Evolutionary conservation across 352 stramenopile species (phyloP).

Genomic region (Elongisporangium senticosum): DNA sequence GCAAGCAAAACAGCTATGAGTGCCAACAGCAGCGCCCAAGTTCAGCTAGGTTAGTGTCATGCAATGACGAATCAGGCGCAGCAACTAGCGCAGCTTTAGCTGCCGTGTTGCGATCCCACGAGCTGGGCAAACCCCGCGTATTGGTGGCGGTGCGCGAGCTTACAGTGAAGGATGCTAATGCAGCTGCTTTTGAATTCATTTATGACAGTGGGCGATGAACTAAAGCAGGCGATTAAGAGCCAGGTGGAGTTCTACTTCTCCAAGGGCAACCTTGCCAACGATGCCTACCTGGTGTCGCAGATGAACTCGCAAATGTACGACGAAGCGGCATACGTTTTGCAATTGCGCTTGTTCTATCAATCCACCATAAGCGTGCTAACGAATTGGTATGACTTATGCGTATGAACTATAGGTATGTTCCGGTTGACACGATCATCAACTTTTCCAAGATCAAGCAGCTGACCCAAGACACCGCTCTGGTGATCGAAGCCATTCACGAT

Average conservation of each 20-base stretch:
- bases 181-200: conserved; percentile 1
- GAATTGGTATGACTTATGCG: neutral
- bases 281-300: conserved; percentile 84
- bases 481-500: conserved; percentile 68
- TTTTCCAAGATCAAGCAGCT: conserved; percentile 87
- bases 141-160: neutral
- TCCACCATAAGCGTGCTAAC: neutral
- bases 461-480: conserved; percentile 48
- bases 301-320: conserved; percentile 88
- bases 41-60: neutral
- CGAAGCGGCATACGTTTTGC: neutral
- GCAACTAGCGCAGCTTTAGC: neutral
- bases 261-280: conserved; percentile 77
- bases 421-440: conserved; percentile 71
- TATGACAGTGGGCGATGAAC: conserved; percentile 42
- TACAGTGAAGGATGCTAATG: neutral
- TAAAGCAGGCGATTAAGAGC: conserved; percentile 77
- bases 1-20: neutral
- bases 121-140: neutral
- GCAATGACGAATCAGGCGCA: neutral
- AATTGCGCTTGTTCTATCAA: neutral
- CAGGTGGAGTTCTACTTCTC: conserved; percentile 93
- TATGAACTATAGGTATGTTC: conserved; percentile 55
- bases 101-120: neutral
- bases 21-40: neutral